phyloP scores from a whole-genome alignment of 371 early-diverging fungal species.

The Entomophthora muscae region DNA sequence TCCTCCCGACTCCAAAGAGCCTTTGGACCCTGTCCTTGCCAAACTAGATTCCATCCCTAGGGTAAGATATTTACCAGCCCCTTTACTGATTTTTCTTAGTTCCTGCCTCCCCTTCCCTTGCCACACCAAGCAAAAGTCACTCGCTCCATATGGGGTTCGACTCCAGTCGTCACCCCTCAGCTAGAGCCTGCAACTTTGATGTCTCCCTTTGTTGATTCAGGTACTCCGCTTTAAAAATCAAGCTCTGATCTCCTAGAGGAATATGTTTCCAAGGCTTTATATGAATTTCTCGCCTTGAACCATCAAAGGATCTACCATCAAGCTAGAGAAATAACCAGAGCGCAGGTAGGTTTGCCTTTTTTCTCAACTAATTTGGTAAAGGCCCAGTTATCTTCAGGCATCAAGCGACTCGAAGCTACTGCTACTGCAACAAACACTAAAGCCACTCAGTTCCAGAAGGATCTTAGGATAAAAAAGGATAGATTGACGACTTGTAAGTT shows the following conservation, averaged over 20 bases:
- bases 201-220: not conserved
- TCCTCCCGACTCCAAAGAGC: not conserved
- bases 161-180: not conserved
- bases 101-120: not conserved
- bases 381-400: slow-evolving; percentile 4
- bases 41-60: not conserved
- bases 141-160: not conserved
- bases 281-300: not conserved
- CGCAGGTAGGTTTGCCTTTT: not conserved
- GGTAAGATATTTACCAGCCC: not conserved
- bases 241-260: not conserved
- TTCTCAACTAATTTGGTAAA: not conserved
- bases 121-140: not conserved
- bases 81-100: not conserved
- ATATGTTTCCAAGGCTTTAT: not conserved
- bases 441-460: not conserved
- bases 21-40: not conserved
- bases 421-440: not conserved
- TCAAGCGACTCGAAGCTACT: slow-evolving; percentile 1
- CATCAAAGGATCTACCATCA: slow-evolving; percentile 1
- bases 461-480: not conserved
- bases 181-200: not conserved
- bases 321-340: not conserved
- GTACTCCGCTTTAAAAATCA: not conserved
- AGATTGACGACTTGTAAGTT: not conserved